These are phyloP conservation scores for Acephala macrosclerotiorum DNA, from an alignment of 2,329 filamentous ascomycete genomes.

Conservation along the genomic window DNA sequence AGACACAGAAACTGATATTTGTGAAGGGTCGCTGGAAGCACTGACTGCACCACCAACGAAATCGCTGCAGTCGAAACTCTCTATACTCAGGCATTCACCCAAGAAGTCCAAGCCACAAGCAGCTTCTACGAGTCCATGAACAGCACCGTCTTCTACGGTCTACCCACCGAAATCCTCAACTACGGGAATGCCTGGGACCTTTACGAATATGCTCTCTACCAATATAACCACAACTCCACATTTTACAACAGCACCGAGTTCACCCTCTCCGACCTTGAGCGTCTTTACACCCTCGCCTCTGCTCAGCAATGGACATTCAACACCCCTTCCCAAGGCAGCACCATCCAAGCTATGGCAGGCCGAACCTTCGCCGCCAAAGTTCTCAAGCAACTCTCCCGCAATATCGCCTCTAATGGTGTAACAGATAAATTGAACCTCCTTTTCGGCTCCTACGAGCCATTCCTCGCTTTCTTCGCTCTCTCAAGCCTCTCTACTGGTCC, in stretches of 20 bases:
- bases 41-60: conserved; percentile 35
- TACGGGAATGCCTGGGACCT: conserved; percentile 59
- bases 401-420: conserved; percentile 49
- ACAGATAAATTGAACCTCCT: conserved; percentile 58
- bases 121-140: conserved; percentile 37
- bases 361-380: conserved; percentile 58
- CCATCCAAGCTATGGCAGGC: conserved; percentile 59
- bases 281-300: conserved; percentile 70
- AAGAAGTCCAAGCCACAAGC: conserved; percentile 16
- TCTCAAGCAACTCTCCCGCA: conserved; percentile 51
- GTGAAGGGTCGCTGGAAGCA: conserved; percentile 37
- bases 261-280: conserved; percentile 55
- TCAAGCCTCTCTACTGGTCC: conserved; percentile 50
- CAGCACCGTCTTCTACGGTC: conserved; percentile 30
- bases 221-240: conserved; percentile 58
- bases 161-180: conserved; percentile 31
- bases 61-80: conserved; percentile 24
- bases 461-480: conserved; percentile 62
- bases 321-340: conserved; percentile 62
- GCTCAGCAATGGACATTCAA: conserved; percentile 68
- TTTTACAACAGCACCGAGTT: conserved; percentile 41
- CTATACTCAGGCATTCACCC: conserved; percentile 15
- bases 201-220: conserved; percentile 66
- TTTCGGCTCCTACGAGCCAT: conserved; percentile 62
- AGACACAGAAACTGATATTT: background rate